A percentile compares a stretch with the other conserved stretches of the same genome.
These are phyloP conservation scores for Colletotrichum sp. DNA, from an alignment of 2,329 filamentous ascomycete species.

Conservation along the genomic window DNA sequence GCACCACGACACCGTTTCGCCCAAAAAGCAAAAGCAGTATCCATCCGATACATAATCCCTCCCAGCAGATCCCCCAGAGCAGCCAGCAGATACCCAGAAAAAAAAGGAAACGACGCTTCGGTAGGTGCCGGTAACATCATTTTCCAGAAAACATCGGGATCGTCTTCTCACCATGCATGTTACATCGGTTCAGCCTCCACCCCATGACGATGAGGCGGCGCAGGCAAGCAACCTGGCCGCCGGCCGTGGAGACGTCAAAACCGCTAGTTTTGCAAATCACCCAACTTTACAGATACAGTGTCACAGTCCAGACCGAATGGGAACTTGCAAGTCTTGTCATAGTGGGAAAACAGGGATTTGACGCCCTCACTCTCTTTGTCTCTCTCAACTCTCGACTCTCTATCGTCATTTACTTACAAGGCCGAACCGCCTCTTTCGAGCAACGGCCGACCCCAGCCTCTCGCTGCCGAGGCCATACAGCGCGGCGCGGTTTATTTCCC, in stretches of 20 bases:
- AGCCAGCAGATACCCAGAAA: background rate
- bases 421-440: conserved; percentile 21
- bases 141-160: background rate
- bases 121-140: background rate
- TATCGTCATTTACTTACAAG: conserved; percentile 14
- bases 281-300: background rate
- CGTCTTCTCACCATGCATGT: background rate
- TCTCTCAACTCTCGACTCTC: conserved; percentile 12
- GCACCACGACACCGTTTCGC: background rate
- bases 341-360: conserved; percentile 16
- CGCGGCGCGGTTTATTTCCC: background rate
- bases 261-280: background rate
- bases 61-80: background rate
- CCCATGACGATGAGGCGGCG: background rate
- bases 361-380: conserved; percentile 6
- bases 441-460: background rate
- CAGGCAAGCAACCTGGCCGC: background rate
- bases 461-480: background rate
- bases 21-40: background rate
- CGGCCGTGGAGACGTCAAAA: background rate
- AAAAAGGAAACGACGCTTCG: background rate
- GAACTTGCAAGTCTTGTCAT: background rate
- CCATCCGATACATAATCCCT: background rate
- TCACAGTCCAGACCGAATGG: background rate
- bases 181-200: background rate